Percentiles rank a stretch among this genome's conserved stretches.
phyloP scores from a whole-genome alignment of 192 early-diverging fungal species.

The Coemansia sp. region DNA sequence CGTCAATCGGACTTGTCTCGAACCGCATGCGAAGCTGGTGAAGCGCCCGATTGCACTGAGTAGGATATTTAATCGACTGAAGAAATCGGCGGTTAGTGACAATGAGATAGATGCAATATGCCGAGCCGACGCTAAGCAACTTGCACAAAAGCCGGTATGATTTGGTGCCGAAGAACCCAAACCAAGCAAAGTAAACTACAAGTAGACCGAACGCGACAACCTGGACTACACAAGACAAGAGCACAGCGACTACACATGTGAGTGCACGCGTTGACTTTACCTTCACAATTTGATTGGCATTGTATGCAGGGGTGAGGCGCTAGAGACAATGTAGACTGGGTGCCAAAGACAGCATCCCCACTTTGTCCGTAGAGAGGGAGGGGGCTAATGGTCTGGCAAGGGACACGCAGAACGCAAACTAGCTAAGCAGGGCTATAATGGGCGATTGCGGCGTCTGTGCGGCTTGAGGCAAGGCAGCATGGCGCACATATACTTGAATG shows the following conservation, averaged over 20 bases:
- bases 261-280: background rate
- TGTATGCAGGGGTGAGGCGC: background rate
- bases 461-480: background rate
- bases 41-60: constrained; percentile 51
- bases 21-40: constrained; percentile 51
- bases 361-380: too few species aligned
- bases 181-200: constrained; percentile 50
- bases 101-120: constrained; percentile 51
- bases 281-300: background rate
- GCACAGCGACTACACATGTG: background rate
- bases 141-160: constrained; percentile 45
- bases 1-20: constrained; percentile 35
- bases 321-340: constrained; percentile 3
- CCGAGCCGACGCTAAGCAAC: constrained; percentile 47
- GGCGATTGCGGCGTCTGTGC: background rate
- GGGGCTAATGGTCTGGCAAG: too few species aligned
- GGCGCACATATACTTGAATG: background rate
- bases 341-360: too few species aligned
- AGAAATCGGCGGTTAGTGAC: constrained; percentile 44
- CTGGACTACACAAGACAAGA: constrained; percentile 19
- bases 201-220: constrained; percentile 46
- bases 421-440: too few species aligned
- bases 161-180: constrained; percentile 43
- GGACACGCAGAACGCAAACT: too few species aligned
- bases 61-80: constrained; percentile 46